Percentiles rank a stretch among this genome's conserved stretches.
Conservation (phyloP, 192 early-diverging fungal species). For the Mortierella alpina region DNA sequence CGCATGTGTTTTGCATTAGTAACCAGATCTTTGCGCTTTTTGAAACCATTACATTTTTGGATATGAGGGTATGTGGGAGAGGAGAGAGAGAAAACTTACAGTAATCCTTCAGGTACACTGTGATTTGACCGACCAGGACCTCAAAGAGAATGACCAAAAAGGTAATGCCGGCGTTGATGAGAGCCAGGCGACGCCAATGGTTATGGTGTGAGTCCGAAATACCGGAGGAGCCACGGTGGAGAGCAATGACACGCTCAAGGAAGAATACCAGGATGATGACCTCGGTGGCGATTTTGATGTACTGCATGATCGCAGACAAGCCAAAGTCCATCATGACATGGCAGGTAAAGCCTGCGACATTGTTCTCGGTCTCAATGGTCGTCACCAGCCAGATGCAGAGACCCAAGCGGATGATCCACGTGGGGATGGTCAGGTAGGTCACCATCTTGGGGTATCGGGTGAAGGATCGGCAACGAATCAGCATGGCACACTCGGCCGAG, state of each 20-base stretch:
- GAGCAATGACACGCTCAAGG: constrained; percentile 45
- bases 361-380: constrained; percentile 27
- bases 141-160: constrained; percentile 52
- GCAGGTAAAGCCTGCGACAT: constrained; percentile 25
- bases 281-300: constrained; percentile 51
- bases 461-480: constrained; percentile 45
- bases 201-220: constrained; percentile 17
- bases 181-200: constrained; percentile 45
- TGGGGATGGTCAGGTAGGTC: constrained; percentile 44
- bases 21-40: too few relatives aligned
- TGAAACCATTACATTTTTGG: too few relatives aligned
- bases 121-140: constrained; percentile 46
- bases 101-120: constrained; percentile 34
- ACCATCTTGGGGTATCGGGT: constrained; percentile 34
- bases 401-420: constrained; percentile 41
- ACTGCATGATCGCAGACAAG: constrained; percentile 41
- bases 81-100: constrained; percentile 17
- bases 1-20: too few relatives aligned
- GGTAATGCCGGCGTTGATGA: constrained; percentile 48
- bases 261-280: constrained; percentile 46
- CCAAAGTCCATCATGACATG: constrained; percentile 26
- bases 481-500: constrained; percentile 51
- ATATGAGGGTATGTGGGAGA: too few relatives aligned
- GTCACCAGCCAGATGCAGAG: constrained; percentile 42
- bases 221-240: constrained; percentile 21